phyloP scores from a whole-genome alignment of 306 rosid species.

The Ceratonia siliqua region DNA sequence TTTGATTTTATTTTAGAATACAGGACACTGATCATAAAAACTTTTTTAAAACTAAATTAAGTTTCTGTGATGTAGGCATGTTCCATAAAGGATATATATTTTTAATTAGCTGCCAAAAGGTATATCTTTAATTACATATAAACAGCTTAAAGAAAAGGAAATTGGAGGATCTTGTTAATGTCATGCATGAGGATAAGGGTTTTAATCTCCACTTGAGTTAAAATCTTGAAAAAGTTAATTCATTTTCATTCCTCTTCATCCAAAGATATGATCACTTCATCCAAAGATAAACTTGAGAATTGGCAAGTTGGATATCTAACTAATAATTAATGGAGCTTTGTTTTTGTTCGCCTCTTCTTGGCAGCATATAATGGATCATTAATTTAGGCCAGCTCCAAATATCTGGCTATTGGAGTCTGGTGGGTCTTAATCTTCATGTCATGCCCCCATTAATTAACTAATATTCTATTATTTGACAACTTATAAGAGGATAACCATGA shows the following conservation, averaged over 20 bases:
- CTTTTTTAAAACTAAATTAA: too few relatives aligned
- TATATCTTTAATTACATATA: not conserved
- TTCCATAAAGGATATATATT: not conserved
- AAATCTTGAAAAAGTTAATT: not conserved
- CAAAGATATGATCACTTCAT: not conserved
- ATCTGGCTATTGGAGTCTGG: not conserved
- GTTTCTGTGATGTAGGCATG: too few relatives aligned
- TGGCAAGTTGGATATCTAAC: not conserved
- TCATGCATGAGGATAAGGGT: not conserved
- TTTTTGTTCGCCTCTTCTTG: not conserved
- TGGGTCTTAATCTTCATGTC: conserved; percentile 5
- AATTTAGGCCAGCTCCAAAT: not conserved
- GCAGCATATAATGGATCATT: not conserved
- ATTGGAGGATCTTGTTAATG: not conserved
- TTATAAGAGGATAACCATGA: not conserved
- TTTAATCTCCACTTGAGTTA: not conserved
- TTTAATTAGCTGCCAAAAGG: not conserved
- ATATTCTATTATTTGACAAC: not conserved
- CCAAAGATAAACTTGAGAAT: not conserved
- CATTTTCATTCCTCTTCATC: not conserved
- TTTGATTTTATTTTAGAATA: too few relatives aligned
- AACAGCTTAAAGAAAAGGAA: not conserved
- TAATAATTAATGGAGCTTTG: not conserved
- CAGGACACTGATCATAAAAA: not conserved
- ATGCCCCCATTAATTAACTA: not conserved